Evolutionary conservation across 1,284 basidiomycete genomes (phyloP), one percentile per base, ranked within the genome.

Genomic region (Schizophyllum amplum): DNA sequence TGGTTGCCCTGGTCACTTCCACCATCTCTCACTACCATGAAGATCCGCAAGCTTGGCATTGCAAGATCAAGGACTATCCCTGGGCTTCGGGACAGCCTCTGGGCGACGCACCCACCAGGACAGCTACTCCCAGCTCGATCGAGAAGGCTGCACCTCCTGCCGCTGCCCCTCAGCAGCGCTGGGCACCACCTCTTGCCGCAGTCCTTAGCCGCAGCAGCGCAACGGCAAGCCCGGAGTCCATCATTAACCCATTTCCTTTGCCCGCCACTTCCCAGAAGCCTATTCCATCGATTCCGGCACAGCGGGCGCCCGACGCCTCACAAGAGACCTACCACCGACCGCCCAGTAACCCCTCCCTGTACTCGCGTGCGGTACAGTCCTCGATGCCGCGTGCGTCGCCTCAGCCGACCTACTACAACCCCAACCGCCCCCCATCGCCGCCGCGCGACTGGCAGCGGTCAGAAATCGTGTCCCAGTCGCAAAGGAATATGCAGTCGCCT

Each of bases 1-100:
- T 81, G 49, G 57, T 72, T 48, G 58, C 67, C 5, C 65, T 82
- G 52, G 61, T 74, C 15, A 57, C 68, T 9, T 54, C 60, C 42
- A 54, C 51, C 13, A 4, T 55, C n/a, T 25, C 20, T 13, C 24
- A n/a, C 24, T 52, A 52, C 49, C 11, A 42, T 50, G 48, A 22
- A 24, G 48, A 50, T 20, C 21, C 21, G 48, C 48, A 21, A 50
- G 20, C 48, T 24, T 21, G 48, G 20, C 48, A 50, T 21, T 50
- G 24, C 24, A 21, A 50, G 24, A 50, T 50, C 48, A 24, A 20
- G 24, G 21, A 50, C 48, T 50, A 50, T 20, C 48, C 20, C 9
- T 24, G 21, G 24, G 5, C 48, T 20, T 50, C 48, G 20, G 13
- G 48, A 9, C 9, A 21, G 48, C 11, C 3, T 20, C 13, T 20